phyloP scores from a whole-genome alignment of 768 basidiomycete species.

The Infundibulicybe gibba region DNA sequence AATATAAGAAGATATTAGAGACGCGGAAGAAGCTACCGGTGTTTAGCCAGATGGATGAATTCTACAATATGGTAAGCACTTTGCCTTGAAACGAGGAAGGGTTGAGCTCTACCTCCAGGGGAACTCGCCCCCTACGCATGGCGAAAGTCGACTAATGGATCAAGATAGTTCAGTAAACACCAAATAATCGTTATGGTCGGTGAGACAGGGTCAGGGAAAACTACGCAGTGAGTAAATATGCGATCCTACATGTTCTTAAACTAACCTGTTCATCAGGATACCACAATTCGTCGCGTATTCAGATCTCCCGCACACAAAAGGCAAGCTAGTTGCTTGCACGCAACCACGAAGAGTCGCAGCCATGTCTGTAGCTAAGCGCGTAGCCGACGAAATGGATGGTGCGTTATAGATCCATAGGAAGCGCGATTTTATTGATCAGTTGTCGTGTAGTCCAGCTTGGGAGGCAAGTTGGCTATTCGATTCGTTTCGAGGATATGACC shows the following conservation, averaged over 20 bases:
- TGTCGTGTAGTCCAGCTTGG: conserved; percentile 73
- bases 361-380: conserved; percentile 97
- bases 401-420: conserved; percentile 20
- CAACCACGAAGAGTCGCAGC: conserved; percentile 96
- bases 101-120: conserved; percentile 41
- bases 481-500: conserved; percentile 98
- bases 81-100: conserved; percentile 29
- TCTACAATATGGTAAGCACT: conserved; percentile 77
- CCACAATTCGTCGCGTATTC: conserved; percentile 96
- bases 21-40: conserved; percentile 88
- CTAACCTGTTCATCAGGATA: conserved; percentile 51
- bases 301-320: conserved; percentile 85
- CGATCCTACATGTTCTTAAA: not conserved
- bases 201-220: conserved; percentile 95
- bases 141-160: conserved; percentile 20
- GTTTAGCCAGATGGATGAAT: conserved; percentile 88
- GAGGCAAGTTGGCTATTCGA: conserved; percentile 94
- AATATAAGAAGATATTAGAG: conserved; percentile 86
- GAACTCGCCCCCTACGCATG: conserved; percentile 30
- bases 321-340: conserved; percentile 93
- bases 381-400: conserved; percentile 99
- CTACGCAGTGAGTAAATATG: conserved; percentile 71
- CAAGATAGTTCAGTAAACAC: conserved; percentile 60
- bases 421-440: too few species aligned
- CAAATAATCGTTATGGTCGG: conserved; percentile 92